phyloP scores from a whole-genome alignment of 169 alveolate species.

The Cryptosporidium meleagridis region DNA sequence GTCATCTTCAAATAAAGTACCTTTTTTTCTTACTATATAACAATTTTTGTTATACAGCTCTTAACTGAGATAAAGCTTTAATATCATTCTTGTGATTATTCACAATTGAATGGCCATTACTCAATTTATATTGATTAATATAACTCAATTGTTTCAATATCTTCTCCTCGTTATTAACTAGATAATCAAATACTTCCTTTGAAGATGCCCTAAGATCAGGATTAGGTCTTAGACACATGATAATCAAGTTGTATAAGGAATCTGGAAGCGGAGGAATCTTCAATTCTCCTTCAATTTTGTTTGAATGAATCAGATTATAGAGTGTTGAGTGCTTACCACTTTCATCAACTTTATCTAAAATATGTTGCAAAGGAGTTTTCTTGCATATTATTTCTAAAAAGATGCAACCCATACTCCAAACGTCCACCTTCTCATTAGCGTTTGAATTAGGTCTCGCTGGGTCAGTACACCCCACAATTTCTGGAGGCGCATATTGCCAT shows the following conservation, averaged over 20 bases:
- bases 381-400: slow-evolving; percentile 56
- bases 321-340: slow-evolving; percentile 69
- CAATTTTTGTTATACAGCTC: slow-evolving; percentile 9
- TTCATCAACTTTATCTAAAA: slow-evolving; percentile 47
- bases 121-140: slow-evolving; percentile 38
- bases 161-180: slow-evolving; percentile 35
- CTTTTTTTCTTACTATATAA: neutral
- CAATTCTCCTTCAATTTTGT: slow-evolving; percentile 48
- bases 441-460: slow-evolving; percentile 75
- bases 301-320: slow-evolving; percentile 44
- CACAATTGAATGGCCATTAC: neutral
- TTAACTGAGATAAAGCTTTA: neutral
- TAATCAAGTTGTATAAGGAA: slow-evolving; percentile 43
- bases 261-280: slow-evolving; percentile 70
- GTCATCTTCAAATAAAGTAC: neutral
- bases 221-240: slow-evolving; percentile 68
- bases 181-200: slow-evolving; percentile 44
- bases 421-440: slow-evolving; percentile 76
- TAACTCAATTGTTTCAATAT: slow-evolving; percentile 42
- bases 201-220: slow-evolving; percentile 73
- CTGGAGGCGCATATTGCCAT: slow-evolving; percentile 78
- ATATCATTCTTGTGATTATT: slow-evolving; percentile 1
- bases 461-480: slow-evolving; percentile 74
- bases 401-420: slow-evolving; percentile 77
- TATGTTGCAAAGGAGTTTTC: slow-evolving; percentile 71